Evolutionary conservation across 2,329 filamentous ascomycete species (phyloP).

Genomic region (Aspergillus sp.): DNA sequence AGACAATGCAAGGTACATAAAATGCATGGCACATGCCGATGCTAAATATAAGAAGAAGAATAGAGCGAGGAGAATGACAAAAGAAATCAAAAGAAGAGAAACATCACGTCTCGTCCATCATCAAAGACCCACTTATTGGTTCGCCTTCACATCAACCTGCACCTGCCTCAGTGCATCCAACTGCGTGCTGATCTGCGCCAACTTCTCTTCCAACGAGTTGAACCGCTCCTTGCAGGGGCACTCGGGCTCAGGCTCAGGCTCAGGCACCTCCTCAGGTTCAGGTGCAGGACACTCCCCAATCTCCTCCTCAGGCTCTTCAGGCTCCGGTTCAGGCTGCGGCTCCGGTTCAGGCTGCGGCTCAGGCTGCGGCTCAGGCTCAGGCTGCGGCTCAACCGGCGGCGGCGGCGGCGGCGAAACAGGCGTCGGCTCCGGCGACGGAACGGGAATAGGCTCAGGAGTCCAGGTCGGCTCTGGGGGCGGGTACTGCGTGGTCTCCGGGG

Average conservation of each 20-base stretch:
- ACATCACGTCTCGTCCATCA: neutral
- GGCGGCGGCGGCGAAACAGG: neutral
- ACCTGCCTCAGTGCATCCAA: neutral
- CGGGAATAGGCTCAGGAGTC: conserved; percentile 8
- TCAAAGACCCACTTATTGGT: neutral
- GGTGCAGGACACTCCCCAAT: conserved; percentile 4
- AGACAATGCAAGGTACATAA: neutral
- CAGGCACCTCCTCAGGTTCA: conserved; percentile 2
- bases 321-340: conserved; percentile 2
- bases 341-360: conserved; percentile 1
- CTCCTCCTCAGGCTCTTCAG: conserved; percentile 1
- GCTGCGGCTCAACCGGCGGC: neutral
- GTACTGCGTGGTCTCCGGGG: conserved; percentile 8
- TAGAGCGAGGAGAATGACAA: neutral
- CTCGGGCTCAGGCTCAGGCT: neutral
- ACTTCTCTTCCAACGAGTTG: neutral
- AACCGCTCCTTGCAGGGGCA: neutral
- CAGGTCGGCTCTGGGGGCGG: conserved; percentile 7
- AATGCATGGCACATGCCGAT: neutral
- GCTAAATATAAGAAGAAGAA: neutral
- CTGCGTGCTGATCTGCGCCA: neutral
- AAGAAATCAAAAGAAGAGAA: neutral
- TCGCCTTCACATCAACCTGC: neutral
- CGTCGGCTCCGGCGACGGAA: neutral
- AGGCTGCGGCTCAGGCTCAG: conserved; percentile 8